phyloP scores from a whole-genome alignment of 495 filamentous ascomycete species.

The Penicillium robsamsonii region DNA sequence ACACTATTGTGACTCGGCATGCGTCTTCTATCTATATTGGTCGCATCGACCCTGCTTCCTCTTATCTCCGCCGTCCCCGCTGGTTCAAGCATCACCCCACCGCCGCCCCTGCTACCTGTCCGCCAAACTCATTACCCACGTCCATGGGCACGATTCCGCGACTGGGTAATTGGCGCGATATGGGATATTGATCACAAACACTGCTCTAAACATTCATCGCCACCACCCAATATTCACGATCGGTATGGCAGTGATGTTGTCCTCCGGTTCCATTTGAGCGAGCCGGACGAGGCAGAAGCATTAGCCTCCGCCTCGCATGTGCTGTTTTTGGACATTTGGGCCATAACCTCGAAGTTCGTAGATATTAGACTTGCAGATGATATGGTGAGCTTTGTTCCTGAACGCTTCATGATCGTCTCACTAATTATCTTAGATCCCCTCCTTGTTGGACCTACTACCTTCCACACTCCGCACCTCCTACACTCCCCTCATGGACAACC shows the following conservation, averaged over 20 bases:
- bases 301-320: constrained; percentile 71
- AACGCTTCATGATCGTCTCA: constrained; percentile 2
- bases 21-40: constrained; percentile 24
- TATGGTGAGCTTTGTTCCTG: constrained; percentile 55
- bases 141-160: constrained; percentile 57
- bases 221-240: constrained; percentile 52
- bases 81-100: constrained; percentile 43
- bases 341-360: constrained; percentile 76
- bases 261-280: constrained; percentile 78
- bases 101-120: constrained; percentile 38
- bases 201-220: constrained; percentile 22
- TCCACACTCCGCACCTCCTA: constrained; percentile 69
- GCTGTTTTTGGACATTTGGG: constrained; percentile 88
- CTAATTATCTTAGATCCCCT: constrained; percentile 49
- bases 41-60: constrained; percentile 26
- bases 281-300: constrained; percentile 65
- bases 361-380: constrained; percentile 79
- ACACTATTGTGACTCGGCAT: constrained; percentile 5
- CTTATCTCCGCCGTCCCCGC: constrained; percentile 40
- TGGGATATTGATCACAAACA: constrained; percentile 51
- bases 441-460: constrained; percentile 82
- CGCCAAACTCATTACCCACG: constrained; percentile 32
- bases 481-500: constrained; percentile 73
- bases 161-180: constrained; percentile 61
- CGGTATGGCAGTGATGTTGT: constrained; percentile 82